These are phyloP conservation scores for Vinca major DNA, from an alignment of 305 asterid species.

Conservation along the genomic window DNA sequence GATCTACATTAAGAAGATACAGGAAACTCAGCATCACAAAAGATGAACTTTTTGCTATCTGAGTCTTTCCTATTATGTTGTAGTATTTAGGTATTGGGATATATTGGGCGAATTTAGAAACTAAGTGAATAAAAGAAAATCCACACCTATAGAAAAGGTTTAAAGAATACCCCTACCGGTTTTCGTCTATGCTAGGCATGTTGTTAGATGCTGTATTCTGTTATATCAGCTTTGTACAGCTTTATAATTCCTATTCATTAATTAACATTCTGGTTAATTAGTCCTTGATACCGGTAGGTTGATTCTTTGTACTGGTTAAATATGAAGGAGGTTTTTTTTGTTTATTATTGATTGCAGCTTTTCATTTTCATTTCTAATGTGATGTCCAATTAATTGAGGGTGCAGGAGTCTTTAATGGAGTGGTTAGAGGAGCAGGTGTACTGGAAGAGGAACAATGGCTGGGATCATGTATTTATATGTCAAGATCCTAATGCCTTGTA, in stretches of 20 bases:
- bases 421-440: conserved; percentile 77
- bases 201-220: neutral
- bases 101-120: too few relatives aligned
- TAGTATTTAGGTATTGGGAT: too few relatives aligned
- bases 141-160: too few relatives aligned
- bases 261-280: neutral
- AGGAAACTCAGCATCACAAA: neutral
- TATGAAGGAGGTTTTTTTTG: neutral
- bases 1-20: neutral
- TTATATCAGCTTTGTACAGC: neutral
- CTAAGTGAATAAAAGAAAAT: too few relatives aligned
- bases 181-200: neutral
- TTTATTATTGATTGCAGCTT: neutral
- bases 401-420: conserved; percentile 77
- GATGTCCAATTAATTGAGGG: conserved; percentile 16
- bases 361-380: neutral
- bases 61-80: too few relatives aligned
- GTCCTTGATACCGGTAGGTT: too few relatives aligned
- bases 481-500: conserved; percentile 98
- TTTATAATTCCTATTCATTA: neutral
- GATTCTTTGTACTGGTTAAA: neutral
- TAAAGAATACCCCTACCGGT: too few relatives aligned
- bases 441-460: conserved; percentile 94
- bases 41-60: neutral
- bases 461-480: conserved; percentile 93